phyloP scores from a whole-genome alignment of 345 rosid genomes.

The Cardiospermum halicacabum region DNA sequence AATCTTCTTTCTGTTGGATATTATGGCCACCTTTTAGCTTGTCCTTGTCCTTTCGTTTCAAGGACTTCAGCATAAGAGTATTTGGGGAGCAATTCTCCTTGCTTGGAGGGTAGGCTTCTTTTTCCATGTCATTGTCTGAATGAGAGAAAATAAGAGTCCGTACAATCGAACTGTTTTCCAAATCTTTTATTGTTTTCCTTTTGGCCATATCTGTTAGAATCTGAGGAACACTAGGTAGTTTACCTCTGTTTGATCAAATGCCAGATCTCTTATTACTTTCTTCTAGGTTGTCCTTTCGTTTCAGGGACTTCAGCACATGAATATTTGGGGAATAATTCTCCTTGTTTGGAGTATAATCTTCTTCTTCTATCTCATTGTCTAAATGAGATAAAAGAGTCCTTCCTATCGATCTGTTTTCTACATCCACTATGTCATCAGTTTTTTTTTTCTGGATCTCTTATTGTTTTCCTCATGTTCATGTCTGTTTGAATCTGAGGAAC shows the following conservation, averaged over 20 bases:
- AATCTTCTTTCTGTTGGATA: slow-evolving; percentile 28
- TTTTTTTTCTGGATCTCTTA: slow-evolving; percentile 15
- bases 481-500: slow-evolving; percentile 55
- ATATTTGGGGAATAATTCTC: slow-evolving; percentile 75
- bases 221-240: no score
- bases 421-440: slow-evolving; percentile 22
- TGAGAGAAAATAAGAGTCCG: no score
- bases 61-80: no score
- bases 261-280: no score
- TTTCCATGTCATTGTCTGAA: no score
- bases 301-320: slow-evolving; percentile 39
- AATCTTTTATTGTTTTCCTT: no score
- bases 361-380: slow-evolving; percentile 51
- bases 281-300: slow-evolving; percentile 38
- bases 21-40: no score
- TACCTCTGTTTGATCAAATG: no score
- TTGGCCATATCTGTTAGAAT: no score
- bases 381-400: slow-evolving; percentile 24
- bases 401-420: slow-evolving; percentile 24
- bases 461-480: slow-evolving; percentile 32
- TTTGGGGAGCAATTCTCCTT: slow-evolving; percentile 36
- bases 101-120: no score
- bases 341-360: slow-evolving; percentile 63
- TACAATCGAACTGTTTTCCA: no score
- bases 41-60: no score